Percentiles rank a stretch among this genome's conserved stretches.
Conservation (phyloP, 1,284 basidiomycete genomes). For the Phellinidium pouzarii region DNA sequence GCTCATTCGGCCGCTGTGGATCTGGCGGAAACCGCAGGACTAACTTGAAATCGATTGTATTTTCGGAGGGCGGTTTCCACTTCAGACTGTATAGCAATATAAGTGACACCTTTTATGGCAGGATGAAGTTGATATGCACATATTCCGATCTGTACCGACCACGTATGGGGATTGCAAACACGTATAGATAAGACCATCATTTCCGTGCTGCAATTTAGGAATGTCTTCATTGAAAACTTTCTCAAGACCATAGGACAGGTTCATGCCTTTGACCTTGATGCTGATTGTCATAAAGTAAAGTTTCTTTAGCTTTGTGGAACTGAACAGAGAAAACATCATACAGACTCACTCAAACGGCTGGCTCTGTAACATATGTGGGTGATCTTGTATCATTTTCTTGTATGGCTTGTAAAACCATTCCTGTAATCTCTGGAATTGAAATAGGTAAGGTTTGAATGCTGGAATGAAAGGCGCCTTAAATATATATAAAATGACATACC, state of each 20-base stretch:
- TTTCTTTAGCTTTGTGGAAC: background rate
- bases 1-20: slow-evolving; percentile 43
- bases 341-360: slow-evolving; percentile 80
- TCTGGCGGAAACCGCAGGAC: slow-evolving; percentile 84
- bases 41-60: slow-evolving; percentile 96
- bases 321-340: slow-evolving; percentile 1
- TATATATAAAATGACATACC: slow-evolving; percentile 41
- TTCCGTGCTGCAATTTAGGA: slow-evolving; percentile 86
- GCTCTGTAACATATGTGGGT: slow-evolving; percentile 55
- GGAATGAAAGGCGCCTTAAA: background rate
- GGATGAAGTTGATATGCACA: slow-evolving; percentile 41
- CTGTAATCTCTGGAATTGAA: slow-evolving; percentile 57
- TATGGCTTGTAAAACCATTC: slow-evolving; percentile 83
- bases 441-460: background rate
- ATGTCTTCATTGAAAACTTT: slow-evolving; percentile 83
- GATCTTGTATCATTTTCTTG: slow-evolving; percentile 58
- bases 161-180: slow-evolving; percentile 81
- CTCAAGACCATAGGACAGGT: slow-evolving; percentile 82
- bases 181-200: slow-evolving; percentile 97
- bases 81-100: slow-evolving; percentile 60
- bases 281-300: slow-evolving; percentile 35
- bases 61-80: slow-evolving; percentile 98
- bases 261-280: slow-evolving; percentile 84
- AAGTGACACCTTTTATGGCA: background rate
- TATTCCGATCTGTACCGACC: slow-evolving; percentile 87